Conservation (phyloP, 2,329 filamentous ascomycete genomes). For the Claviceps pusilla region DNA sequence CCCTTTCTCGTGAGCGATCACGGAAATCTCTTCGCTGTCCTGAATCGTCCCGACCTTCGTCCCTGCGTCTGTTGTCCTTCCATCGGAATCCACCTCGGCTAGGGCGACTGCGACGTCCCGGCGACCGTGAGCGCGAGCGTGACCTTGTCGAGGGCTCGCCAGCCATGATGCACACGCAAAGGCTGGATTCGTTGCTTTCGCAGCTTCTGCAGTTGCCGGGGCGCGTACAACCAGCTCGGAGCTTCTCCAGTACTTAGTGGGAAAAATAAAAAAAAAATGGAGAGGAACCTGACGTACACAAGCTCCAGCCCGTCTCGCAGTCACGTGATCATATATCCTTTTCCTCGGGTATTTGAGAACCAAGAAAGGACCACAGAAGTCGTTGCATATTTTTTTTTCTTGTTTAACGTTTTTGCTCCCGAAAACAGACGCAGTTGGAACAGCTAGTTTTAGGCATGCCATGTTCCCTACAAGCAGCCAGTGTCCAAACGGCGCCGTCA, state of each 20-base stretch:
- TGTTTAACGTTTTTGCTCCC: neutral
- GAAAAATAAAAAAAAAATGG: neutral
- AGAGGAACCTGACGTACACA: too few relatives aligned
- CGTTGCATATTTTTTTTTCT: neutral
- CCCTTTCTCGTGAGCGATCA: constrained; percentile 23
- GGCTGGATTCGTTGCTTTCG: neutral
- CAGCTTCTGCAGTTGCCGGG: neutral
- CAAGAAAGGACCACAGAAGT: neutral
- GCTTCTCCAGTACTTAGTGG: neutral
- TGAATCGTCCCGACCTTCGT: constrained; percentile 20
- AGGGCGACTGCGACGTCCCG: constrained; percentile 11
- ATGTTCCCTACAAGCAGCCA: neutral
- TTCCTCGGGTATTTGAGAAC: neutral
- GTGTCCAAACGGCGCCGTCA: too few relatives aligned
- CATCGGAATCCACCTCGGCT: constrained; percentile 37
- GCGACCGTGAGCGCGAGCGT: constrained; percentile 16
- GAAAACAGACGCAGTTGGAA: neutral
- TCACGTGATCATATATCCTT: neutral
- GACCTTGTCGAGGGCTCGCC: constrained; percentile 12
- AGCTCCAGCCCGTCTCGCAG: neutral
- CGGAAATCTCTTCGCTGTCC: constrained; percentile 30
- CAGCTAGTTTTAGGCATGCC: too few relatives aligned
- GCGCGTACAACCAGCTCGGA: neutral
- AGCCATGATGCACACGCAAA: constrained; percentile 9
- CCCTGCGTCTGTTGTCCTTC: constrained; percentile 40